Conservation (phyloP, 352 stramenopile species). For the Phytophthora megakarya region DNA sequence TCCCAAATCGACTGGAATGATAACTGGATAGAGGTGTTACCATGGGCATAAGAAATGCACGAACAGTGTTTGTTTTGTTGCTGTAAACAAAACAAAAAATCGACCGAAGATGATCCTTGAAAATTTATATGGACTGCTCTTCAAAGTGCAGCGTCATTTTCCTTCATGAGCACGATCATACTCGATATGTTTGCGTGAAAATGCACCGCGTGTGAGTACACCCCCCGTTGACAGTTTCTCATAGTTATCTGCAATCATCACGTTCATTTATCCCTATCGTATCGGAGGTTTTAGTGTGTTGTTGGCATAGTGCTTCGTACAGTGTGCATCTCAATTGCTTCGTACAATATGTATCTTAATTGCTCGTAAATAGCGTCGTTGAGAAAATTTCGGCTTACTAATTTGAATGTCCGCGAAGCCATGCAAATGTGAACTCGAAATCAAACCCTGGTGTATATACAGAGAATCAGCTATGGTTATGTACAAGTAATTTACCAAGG, state of each 20-base stretch:
- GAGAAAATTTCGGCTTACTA: neutral
- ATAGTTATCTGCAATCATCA: no score
- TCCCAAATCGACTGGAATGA: neutral
- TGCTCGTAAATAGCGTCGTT: no score
- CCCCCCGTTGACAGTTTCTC: neutral
- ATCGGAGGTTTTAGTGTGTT: no score
- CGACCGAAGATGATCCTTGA: neutral
- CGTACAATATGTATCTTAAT: no score
- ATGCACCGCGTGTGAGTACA: no score
- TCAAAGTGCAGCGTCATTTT: neutral
- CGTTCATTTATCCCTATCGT: no score
- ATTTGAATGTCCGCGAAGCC: slow-evolving; percentile 4
- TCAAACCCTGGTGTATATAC: slow-evolving; percentile 1
- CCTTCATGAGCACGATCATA: neutral
- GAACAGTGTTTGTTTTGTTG: neutral
- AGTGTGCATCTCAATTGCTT: no score
- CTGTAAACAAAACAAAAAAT: neutral
- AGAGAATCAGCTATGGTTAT: neutral
- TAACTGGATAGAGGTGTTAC: neutral
- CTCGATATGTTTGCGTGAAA: neutral
- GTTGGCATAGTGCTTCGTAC: no score
- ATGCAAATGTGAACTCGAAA: slow-evolving; percentile 19
- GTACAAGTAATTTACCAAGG: neutral
- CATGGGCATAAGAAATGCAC: neutral
- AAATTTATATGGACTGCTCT: neutral